Base-by-base conservation (phyloP, 106 monocot species). In the Platanthera guangdongensis region DNA sequence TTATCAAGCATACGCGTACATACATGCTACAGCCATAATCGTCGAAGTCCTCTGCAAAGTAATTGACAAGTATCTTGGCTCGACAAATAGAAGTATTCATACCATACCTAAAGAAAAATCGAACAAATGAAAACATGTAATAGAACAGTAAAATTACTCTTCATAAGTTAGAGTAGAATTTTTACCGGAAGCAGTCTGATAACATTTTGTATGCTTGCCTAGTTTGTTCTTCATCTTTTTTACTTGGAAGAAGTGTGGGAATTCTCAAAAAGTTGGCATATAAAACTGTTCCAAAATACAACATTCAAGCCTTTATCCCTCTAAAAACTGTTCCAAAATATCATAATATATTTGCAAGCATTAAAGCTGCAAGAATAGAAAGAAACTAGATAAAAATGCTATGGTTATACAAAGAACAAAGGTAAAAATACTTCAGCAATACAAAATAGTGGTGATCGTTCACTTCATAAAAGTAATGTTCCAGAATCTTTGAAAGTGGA, bases 241-340 rank as follows among this genome's bases (percentile, higher is more conserved):
- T 76, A 83, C 82, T 94, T 22, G 97, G 97, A 85, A 97, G 97
- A 78, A 97, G 91, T 76, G 86, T 88, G 39, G 97, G 97, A 79
- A 82, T 75, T 79, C 85, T 87, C 52, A 78, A 80, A 75, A 97
- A 81, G 75, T 97, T 91, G 7, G 84, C 94, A 89, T 89, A 91
- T 25, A 97, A 80, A 65, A 76, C 94, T 97, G 88, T 74, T 53
- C 49, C 67, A 77, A 47, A 78, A 74, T 47, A 48, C n/a, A n/a
- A n/a, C n/a, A n/a, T n/a, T n/a, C n/a, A n/a, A n/a, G n/a, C n/a
- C n/a, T n/a, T n/a, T n/a, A n/a, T n/a, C n/a, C n/a, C n/a, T n/a
- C n/a, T n/a, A n/a, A 97, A 80, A 65, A 76, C 94, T 97, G 88
- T 74, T 53, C 49, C 67, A 77, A 47, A 78, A 74, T 47, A 48